These are phyloP conservation scores for Calvatia gigantea DNA, from an alignment of 768 basidiomycete species.

Conservation along the genomic window DNA sequence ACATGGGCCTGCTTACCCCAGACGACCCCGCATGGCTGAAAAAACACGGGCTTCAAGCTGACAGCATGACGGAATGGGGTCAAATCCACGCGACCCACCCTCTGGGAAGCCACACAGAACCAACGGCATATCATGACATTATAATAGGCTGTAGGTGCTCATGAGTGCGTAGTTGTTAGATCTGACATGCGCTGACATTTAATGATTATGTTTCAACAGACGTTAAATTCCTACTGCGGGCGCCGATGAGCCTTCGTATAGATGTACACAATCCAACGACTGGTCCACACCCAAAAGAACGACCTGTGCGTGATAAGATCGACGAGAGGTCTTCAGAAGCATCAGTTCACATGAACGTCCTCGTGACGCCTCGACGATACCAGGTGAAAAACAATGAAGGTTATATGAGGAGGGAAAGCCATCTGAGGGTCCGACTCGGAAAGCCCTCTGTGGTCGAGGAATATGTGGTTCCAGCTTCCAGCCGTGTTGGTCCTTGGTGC, in stretches of 20 bases:
- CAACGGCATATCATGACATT: too few species aligned
- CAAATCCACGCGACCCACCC: background rate
- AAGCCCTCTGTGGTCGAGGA: background rate
- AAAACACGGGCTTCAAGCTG: constrained; percentile 1
- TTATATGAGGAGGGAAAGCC: background rate
- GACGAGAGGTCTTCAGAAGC: background rate
- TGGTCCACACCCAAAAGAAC: background rate
- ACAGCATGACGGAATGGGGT: background rate
- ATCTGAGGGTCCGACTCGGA: background rate
- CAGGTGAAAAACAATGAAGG: background rate
- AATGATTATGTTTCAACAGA: too few species aligned
- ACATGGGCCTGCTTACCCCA: too few species aligned
- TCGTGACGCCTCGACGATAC: background rate
- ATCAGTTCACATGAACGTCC: background rate
- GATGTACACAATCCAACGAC: background rate
- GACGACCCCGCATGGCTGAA: background rate
- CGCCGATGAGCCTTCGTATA: background rate
- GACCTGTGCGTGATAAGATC: too few species aligned
- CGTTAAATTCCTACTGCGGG: too few species aligned
- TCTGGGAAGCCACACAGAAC: too few species aligned
- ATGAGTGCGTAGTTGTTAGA: too few species aligned
- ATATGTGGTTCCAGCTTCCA: constrained; percentile 18
- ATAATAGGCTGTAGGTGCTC: too few species aligned
- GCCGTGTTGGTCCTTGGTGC: constrained; percentile 16
- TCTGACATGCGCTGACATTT: too few species aligned